Percentiles rank a stretch among this genome's conserved stretches.
Evolutionary conservation across 345 rosid species (phyloP).

Genomic region (Diplotaxis tenuifolia): DNA sequence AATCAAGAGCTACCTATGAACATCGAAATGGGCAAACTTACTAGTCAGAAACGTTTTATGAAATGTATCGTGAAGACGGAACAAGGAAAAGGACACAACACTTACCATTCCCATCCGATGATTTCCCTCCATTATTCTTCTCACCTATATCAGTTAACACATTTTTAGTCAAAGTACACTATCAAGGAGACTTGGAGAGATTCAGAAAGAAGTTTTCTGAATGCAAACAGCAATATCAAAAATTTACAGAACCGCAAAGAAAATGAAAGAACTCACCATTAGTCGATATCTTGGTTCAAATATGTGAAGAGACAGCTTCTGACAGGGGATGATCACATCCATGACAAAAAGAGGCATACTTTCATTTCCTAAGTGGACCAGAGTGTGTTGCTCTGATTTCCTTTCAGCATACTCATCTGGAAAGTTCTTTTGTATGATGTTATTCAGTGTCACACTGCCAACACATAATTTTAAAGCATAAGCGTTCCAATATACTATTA

Average conservation of each 20-base stretch:
- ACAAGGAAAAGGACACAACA: constrained; percentile 13
- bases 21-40: constrained; percentile 18
- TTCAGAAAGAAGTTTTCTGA: background rate
- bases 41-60: constrained; percentile 20
- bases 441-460: constrained; percentile 82
- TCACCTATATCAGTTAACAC: constrained; percentile 46
- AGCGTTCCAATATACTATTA: background rate
- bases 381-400: constrained; percentile 73
- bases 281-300: constrained; percentile 93
- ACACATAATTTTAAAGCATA: constrained; percentile 11
- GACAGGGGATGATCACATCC: constrained; percentile 92
- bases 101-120: constrained; percentile 97
- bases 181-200: background rate
- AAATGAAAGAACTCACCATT: constrained; percentile 60
- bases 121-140: constrained; percentile 98
- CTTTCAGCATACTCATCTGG: constrained; percentile 92
- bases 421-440: constrained; percentile 79
- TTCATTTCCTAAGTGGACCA: constrained; percentile 76
- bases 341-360: constrained; percentile 84
- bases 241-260: constrained; percentile 2
- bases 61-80: background rate
- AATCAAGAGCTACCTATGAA: constrained; percentile 72
- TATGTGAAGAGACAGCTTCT: constrained; percentile 80
- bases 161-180: constrained; percentile 21
- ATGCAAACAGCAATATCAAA: constrained; percentile 6